Evolutionary conservation across 768 basidiomycete species (phyloP), one percentile per base, ranked within the genome.

Genomic region (Termitomyces sp.): DNA sequence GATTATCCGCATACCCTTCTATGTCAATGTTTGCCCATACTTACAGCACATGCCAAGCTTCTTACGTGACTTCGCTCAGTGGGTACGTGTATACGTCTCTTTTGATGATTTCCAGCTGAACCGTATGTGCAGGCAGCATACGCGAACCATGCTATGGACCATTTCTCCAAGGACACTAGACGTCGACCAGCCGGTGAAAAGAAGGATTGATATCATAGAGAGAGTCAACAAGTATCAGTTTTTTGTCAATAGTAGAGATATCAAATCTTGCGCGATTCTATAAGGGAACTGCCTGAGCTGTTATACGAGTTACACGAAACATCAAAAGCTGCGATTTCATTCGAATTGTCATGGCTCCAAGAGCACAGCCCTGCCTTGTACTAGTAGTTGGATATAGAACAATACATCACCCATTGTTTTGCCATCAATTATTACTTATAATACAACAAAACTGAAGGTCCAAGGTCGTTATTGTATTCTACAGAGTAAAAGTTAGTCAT

Each of bases 1-100:
- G 55, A 80, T 76, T 18, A 80, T 94, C 56, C 70, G 82, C 59
- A 62, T 91, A 58, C 94, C 94, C 15, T 87, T 91, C 68, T 91
- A 84, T 61, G 76, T 77, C 13, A 74, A 89, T 63, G 79, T 85
- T 27, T 70, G 77, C 33, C 83, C 85, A 40, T 75, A 74, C 57
- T 61, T 89, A 56, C 69, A 69, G 47, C 65, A 83, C 54, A 68
- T 89, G 53, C 91, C 91, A 7, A 89, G 86, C 64, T 93, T 85
- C 68, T 48, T 84, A 47, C 75, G 86, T 53, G 94, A 95, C 69
- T 71, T 91, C 39, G 73, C 74, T 7, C 88, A 92, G 73, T 88
- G 85, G 85, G 91, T 91, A 62, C 61, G 75, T 52, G 29, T 18
- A 31, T 29, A 63, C 51, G 20, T 31, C 25, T 36, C 43, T 52